Conservation (phyloP, 139 green algal species). For the Pleodorina starrii region DNA sequence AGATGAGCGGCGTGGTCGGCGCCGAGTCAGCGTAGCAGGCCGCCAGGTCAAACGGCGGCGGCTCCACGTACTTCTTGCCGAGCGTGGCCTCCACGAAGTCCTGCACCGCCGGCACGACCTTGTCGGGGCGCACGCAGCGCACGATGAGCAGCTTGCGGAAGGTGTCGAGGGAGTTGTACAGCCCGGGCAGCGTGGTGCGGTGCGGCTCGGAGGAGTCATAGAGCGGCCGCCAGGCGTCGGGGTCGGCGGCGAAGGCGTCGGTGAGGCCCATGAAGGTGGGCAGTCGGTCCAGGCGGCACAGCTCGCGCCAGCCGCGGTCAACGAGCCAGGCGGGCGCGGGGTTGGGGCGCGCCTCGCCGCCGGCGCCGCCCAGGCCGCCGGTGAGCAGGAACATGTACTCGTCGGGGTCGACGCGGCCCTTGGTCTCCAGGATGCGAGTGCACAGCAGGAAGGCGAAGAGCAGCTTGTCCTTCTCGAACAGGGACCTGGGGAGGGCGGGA, state of each 20-base stretch:
- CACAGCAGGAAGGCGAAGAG: conserved; percentile 86
- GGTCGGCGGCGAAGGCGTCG: conserved; percentile 59
- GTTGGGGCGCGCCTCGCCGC: conserved; percentile 61
- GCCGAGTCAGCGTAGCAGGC: conserved; percentile 83
- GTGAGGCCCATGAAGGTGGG: conserved; percentile 62
- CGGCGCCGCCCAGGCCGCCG: conserved; percentile 49
- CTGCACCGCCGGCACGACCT: conserved; percentile 77
- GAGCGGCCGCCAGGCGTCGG: conserved; percentile 67
- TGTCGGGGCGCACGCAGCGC: conserved; percentile 80
- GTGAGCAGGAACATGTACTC: conserved; percentile 89
- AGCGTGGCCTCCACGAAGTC: conserved; percentile 65
- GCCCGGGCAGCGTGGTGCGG: conserved; percentile 63
- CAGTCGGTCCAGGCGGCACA: conserved; percentile 54
- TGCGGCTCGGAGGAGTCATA: conserved; percentile 75
- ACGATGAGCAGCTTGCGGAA: conserved; percentile 80
- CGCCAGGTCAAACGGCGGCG: conserved; percentile 76
- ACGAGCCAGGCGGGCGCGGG: conserved; percentile 79
- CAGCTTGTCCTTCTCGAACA: conserved; percentile 93
- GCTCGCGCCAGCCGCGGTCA: conserved; percentile 66
- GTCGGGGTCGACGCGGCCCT: conserved; percentile 70
- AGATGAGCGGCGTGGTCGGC: conserved; percentile 80
- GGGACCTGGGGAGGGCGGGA: conserved; percentile 51
- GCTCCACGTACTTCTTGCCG: conserved; percentile 78
- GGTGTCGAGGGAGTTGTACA: conserved; percentile 59
- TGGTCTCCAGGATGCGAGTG: conserved; percentile 71